A percentile compares a stretch with the other conserved stretches of the same genome.
These are phyloP conservation scores for Neurospora sp. DNA, from an alignment of 495 filamentous ascomycete genomes.

Conservation along the genomic window DNA sequence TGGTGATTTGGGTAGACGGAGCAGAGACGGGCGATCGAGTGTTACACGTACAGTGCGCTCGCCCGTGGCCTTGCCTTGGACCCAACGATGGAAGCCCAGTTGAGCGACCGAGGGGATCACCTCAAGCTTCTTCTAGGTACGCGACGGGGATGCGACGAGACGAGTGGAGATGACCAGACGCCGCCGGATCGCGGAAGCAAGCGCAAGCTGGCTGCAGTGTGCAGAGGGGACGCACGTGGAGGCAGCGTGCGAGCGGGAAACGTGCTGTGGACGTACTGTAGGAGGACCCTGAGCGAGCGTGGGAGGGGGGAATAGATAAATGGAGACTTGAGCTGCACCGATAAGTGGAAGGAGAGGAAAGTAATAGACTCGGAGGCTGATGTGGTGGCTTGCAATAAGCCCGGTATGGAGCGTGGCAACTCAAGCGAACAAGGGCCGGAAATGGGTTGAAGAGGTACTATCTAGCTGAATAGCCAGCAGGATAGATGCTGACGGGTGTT, in stretches of 20 bases:
- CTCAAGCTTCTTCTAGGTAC: background rate
- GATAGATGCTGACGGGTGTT: background rate
- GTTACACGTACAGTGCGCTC: background rate
- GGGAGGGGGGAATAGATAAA: background rate
- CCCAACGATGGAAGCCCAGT: background rate
- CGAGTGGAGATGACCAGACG: background rate
- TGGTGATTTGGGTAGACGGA: background rate
- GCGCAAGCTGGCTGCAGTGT: background rate
- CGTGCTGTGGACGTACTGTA: background rate
- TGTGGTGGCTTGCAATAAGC: background rate
- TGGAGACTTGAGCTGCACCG: background rate
- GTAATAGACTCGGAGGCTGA: background rate
- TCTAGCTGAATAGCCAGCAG: background rate
- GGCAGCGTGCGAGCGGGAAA: background rate
- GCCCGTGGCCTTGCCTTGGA: background rate
- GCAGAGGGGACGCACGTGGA: background rate
- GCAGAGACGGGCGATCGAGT: background rate
- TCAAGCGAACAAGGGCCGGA: background rate
- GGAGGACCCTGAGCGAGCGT: background rate
- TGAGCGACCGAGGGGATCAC: background rate
- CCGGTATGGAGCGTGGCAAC: background rate
- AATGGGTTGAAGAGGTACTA: background rate
- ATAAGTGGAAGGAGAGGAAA: background rate
- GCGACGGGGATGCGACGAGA: background rate
- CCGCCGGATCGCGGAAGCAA: background rate